Evolutionary conservation across 2,329 filamentous ascomycete genomes (phyloP).

Genomic region (Diaporthe sp.): DNA sequence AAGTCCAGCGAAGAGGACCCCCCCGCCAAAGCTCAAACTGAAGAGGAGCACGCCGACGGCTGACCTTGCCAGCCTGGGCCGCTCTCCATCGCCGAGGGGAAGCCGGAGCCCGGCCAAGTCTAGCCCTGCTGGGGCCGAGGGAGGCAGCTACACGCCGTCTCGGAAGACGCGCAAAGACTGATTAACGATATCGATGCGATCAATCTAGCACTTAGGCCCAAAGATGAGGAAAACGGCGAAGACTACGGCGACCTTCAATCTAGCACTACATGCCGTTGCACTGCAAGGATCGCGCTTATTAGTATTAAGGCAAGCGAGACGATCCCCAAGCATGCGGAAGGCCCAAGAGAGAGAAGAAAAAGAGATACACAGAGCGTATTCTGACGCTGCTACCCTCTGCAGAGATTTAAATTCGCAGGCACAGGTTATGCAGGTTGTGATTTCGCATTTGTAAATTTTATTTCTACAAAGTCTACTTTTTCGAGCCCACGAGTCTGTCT

Average conservation of each 20-base stretch:
- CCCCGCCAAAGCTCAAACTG: constrained; percentile 28
- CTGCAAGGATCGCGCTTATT: background rate
- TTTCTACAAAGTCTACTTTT: background rate
- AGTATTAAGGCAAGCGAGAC: background rate
- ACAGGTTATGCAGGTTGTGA: background rate
- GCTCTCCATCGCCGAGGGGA: background rate
- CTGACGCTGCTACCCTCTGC: background rate
- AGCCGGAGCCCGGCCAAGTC: background rate
- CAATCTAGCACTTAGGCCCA: too few relatives aligned
- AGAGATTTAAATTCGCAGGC: background rate
- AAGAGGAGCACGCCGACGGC: constrained; percentile 18
- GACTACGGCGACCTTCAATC: too few relatives aligned
- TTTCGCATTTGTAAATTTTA: constrained; percentile 9
- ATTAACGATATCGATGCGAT: background rate
- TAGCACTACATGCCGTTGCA: background rate
- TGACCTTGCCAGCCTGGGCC: background rate
- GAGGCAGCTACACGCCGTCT: background rate
- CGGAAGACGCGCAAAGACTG: background rate
- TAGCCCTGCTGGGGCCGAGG: background rate
- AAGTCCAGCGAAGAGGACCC: constrained; percentile 18
- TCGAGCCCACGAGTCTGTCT: too few relatives aligned
- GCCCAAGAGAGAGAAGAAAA: background rate
- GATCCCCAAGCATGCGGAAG: background rate
- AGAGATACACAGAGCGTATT: background rate
- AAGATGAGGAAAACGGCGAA: too few relatives aligned